Evolutionary conservation across 1,284 basidiomycete species (phyloP), one percentile per base, ranked within the genome.

Genomic region (Trametes versicolor): DNA sequence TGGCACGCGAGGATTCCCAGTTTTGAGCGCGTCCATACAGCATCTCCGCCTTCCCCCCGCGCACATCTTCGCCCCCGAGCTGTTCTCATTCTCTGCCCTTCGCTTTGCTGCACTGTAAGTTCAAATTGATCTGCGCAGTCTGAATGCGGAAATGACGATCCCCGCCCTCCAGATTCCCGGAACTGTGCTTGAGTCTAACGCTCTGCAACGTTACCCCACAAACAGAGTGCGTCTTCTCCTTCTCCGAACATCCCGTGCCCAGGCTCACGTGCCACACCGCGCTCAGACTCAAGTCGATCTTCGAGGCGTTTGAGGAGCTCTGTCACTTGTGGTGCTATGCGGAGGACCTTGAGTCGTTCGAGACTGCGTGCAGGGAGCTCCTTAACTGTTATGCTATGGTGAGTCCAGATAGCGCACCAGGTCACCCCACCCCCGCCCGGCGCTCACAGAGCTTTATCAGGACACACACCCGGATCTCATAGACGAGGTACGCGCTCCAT

Each of bases 161-260:
- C 51, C 50, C 50, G 52, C 34, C 43, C 60, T 36, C 51, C 65
- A 90, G 90, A 62, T 93, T 91, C 75, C 89, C 90, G n/a, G 89
- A 91, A 65, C 79, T 87, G 71, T 88, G 87, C 70, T 75, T 88
- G 36, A 91, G 89, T 69, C 77, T 93, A 53, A 87, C 88, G 3
- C 78, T 93, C 17, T 87, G 87, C 70, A 91, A 90, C 72, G 83
- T 90, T 23, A 88, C 90, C 23, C 80, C 89, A 15, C 87, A 87
- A 49, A 82, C 82, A 49, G 89, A 91, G 91, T 92, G 73, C 70
- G 87, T 79, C 21, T 48, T 41, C 49, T 9, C 39, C 52, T 54
- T 25, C 45, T 57, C 27, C 48, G 10, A 39, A 29, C n/a, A 47
- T 51, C 65, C 23, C 36, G 45, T 58, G 43, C 60, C 61, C 23